Base-by-base conservation (phyloP, 148 eudicot genomes). In the Fagopyrum esculentum region DNA sequence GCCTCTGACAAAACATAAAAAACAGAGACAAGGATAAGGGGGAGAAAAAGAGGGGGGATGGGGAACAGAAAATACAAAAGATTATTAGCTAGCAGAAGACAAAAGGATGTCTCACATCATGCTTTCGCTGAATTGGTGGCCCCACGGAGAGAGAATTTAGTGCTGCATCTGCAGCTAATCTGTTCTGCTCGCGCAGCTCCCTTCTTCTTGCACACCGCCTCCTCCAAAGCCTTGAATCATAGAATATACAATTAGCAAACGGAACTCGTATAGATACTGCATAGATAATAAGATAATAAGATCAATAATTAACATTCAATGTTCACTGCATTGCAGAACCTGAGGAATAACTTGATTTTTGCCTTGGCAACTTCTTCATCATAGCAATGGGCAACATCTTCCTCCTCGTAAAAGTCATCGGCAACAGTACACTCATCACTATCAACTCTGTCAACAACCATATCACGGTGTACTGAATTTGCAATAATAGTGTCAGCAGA, bases 141-240 rank as follows among this genome's bases (percentile, higher is more conserved):
- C 99, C 99, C 77, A 95, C 57, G 29, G 94, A 87, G 26, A 92
- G 91, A 54, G 87, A 90, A 86, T 79, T 83, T 76, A 92, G 74
- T 55, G 99, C 99, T 84, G 90, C 89, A 80, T 77, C 79, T 77
- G 97, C 86, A 44, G 98, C 88, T 74, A 95, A 78, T 79, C 86
- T 88, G 71, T 93, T 90, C 69, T 82, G 85, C 78, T 90, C 90
- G 15, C 90, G 91, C 35, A 90, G 44, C 68, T 86, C 86, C 77
- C 80, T 92, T 83, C 79, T 90, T 79, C 82, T 89, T 54, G 70
- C 48, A 66, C 81, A 77, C 26, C 84, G 89, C 80, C 91, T 86
- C 86, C 84, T 92, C 99, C 99, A 95, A 69, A 85, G 76, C 88
- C 99, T 95, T 84, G 2, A 22, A 78, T 76, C 73, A 78, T 55